These are phyloP conservation scores for Lachnellula occidentalis DNA, from an alignment of 2,329 filamentous ascomycete genomes.

Conservation along the genomic window DNA sequence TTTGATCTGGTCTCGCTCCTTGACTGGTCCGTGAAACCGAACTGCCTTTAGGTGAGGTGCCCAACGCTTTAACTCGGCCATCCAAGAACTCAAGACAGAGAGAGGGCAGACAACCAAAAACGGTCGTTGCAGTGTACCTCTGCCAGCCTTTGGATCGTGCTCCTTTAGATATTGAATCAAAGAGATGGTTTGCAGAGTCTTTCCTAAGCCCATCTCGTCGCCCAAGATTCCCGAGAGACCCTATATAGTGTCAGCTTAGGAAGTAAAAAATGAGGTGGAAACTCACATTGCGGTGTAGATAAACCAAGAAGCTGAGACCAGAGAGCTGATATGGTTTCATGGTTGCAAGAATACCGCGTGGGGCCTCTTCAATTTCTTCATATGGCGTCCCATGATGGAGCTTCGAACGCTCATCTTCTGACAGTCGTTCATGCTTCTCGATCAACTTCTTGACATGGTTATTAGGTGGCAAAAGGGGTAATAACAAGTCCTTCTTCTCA, in stretches of 20 bases:
- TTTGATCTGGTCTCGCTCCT: constrained; percentile 42
- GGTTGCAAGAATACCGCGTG: constrained; percentile 37
- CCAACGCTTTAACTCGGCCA: constrained; percentile 42
- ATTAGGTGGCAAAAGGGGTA: constrained; percentile 29
- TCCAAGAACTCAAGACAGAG: constrained; percentile 45
- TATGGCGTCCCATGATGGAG: constrained; percentile 25
- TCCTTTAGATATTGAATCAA: constrained; percentile 44
- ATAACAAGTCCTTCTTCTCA: constrained; percentile 31
- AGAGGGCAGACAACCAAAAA: constrained; percentile 46
- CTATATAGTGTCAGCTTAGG: constrained; percentile 7
- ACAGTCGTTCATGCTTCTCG: constrained; percentile 22
- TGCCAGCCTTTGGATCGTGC: constrained; percentile 29
- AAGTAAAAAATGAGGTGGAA: neutral
- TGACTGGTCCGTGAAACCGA: constrained; percentile 41
- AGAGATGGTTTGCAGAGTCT: constrained; percentile 44
- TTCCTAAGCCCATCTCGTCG: constrained; percentile 47
- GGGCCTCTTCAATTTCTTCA: constrained; percentile 25
- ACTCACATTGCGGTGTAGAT: constrained; percentile 37
- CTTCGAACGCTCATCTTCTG: constrained; percentile 17
- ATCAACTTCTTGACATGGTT: constrained; percentile 32
- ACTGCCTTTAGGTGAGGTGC: constrained; percentile 41
- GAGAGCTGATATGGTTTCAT: constrained; percentile 48
- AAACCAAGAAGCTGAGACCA: constrained; percentile 44
- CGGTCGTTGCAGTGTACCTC: constrained; percentile 35
- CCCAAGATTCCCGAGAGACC: constrained; percentile 41